Percentiles rank a stretch among this genome's conserved stretches.
These are phyloP conservation scores for Scutellaria barbata DNA, from an alignment of 257 asterid genomes.

Conservation along the genomic window DNA sequence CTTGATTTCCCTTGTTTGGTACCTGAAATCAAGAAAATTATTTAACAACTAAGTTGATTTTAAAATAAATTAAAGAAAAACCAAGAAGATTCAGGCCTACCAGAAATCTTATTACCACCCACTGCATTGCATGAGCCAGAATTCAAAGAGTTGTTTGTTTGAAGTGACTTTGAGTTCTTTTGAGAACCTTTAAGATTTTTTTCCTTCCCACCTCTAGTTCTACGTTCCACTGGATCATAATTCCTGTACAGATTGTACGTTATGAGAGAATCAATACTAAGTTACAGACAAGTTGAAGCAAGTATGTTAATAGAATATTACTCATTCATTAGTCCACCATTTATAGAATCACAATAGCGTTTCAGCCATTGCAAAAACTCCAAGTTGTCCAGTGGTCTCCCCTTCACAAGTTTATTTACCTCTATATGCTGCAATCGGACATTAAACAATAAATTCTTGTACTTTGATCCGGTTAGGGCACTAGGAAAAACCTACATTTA, in stretches of 20 bases:
- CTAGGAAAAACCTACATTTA: too few relatives aligned
- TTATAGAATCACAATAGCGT: conserved; percentile 84
- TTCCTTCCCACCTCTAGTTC: conserved; percentile 80
- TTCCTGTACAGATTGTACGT: conserved; percentile 49
- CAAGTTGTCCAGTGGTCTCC: conserved; percentile 90
- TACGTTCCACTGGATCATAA: conserved; percentile 80
- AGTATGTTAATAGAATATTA: conserved; percentile 35
- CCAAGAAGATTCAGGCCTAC: conserved; percentile 32
- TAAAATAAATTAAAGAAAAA: background rate
- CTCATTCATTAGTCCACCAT: conserved; percentile 88
- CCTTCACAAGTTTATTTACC: conserved; percentile 86
- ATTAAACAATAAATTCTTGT: background rate
- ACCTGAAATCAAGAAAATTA: conserved; percentile 40
- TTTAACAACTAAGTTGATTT: background rate
- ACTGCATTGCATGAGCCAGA: conserved; percentile 50
- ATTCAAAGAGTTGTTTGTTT: conserved; percentile 59
- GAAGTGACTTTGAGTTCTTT: conserved; percentile 68
- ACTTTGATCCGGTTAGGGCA: background rate
- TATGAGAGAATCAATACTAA: conserved; percentile 3
- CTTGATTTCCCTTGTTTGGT: conserved; percentile 53
- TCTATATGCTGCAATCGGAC: conserved; percentile 74
- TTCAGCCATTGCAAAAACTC: conserved; percentile 96
- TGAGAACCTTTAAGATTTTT: conserved; percentile 57
- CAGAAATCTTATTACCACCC: conserved; percentile 46
- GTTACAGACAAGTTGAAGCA: background rate